phyloP scores from a whole-genome alignment of 805 yeast genomes.

The Lachancea kluyveri region DNA sequence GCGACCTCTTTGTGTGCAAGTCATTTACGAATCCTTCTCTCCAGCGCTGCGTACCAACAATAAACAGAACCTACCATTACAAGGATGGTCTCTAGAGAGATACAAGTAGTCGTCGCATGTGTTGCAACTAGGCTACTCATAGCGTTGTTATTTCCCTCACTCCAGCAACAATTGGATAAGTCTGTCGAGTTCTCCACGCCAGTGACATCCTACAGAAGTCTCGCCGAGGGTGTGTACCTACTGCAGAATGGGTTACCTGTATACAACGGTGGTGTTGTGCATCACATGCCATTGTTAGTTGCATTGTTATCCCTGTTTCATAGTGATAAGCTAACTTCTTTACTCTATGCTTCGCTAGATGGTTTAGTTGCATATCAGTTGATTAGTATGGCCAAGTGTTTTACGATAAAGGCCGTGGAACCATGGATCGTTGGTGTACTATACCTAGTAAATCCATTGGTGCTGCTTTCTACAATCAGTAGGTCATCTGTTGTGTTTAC shows the following conservation, averaged over 20 bases:
- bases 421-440: slow-evolving; percentile 51
- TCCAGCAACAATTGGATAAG: slow-evolving; percentile 23
- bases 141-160: slow-evolving; percentile 20
- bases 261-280: slow-evolving; percentile 81
- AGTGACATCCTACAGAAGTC: slow-evolving; percentile 34
- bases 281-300: slow-evolving; percentile 76
- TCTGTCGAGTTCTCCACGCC: slow-evolving; percentile 32
- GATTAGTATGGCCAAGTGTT: slow-evolving; percentile 37
- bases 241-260: slow-evolving; percentile 51
- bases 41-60: no score
- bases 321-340: slow-evolving; percentile 10
- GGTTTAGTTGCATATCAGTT: slow-evolving; percentile 49
- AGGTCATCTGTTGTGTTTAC: slow-evolving; percentile 61
- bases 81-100: slow-evolving; percentile 7
- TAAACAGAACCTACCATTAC: no score
- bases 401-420: slow-evolving; percentile 13
- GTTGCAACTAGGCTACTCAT: slow-evolving; percentile 17
- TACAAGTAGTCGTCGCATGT: slow-evolving; percentile 15
- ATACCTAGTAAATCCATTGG: slow-evolving; percentile 76
- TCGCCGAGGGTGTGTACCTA: slow-evolving; percentile 64
- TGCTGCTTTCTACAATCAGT: slow-evolving; percentile 60
- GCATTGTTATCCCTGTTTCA: slow-evolving; percentile 26
- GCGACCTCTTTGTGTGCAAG: no score
- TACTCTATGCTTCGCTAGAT: slow-evolving; percentile 57
- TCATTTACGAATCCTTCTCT: no score